Base-by-base conservation (phyloP, 768 basidiomycete genomes). In the Dioszegia aurantiaca region DNA sequence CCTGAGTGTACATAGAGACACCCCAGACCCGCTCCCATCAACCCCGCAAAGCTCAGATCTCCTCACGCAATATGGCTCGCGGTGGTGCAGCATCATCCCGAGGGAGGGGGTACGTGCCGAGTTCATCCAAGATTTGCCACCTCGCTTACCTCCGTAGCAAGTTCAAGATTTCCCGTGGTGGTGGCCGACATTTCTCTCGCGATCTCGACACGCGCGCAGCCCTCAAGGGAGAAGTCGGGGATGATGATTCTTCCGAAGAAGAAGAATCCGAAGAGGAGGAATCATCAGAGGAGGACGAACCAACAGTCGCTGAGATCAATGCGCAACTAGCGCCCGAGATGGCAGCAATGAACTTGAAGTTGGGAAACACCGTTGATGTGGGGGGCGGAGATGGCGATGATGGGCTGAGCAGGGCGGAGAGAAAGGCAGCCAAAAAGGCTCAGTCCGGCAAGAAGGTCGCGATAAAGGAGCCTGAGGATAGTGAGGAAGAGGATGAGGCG, bases 101-200 rank as follows among this genome's bases (percentile, higher is more conserved):
- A 24, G 73, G 73, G 48, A 64, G 73, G 63, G 73, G 73, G 73
- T 75, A 56, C 56, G 73, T 26, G n/a, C n/a, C n/a, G 28, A 4
- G 28, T 23, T 27, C 44, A 16, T 55, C 46, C 30, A 43, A 24
- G 14, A 2, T 28, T n/a, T 36, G 31, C 46, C 37, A n/a, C 16
- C 6, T n/a, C 37, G 41, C 21, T 39, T 23, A 36, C 51, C 3
- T 10, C 31, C 11, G 11, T 24, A 63, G 89, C 61, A 89, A 87
- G 77, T 89, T 83, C 80, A 91, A 91, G 82, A 81, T 84, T 64
- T 88, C 86, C 72, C 88, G 90, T 51, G 90, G 90, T 65, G 90
- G 90, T 36, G 90, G 90, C 51, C 83, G 90, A 60, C 85, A 80
- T 73, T 93, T 92, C 77, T 76, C 77, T 16, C 88, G 88, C 84